phyloP scores from a whole-genome alignment of 441 rosid genomes.

The Croton setiger region DNA sequence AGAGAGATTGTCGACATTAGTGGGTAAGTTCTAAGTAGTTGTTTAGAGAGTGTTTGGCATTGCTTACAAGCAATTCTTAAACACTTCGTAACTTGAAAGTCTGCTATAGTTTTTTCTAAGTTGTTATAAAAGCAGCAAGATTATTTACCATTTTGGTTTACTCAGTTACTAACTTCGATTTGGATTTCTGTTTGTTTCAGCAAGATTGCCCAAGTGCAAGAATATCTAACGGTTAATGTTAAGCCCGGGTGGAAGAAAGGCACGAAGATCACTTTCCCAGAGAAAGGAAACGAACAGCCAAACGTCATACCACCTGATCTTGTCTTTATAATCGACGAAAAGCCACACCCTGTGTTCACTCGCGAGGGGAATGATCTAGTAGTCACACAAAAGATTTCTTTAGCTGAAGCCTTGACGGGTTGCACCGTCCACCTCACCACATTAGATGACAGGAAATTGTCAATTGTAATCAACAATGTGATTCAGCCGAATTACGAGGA shows the following conservation, averaged over 20 bases:
- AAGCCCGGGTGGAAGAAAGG: conserved; percentile 97
- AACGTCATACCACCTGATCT: conserved; percentile 65
- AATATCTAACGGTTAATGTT: conserved; percentile 62
- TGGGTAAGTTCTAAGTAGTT: conserved; percentile 45
- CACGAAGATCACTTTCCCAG: conserved; percentile 80
- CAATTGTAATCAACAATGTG: conserved; percentile 53
- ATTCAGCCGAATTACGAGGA: conserved; percentile 73
- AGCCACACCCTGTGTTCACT: conserved; percentile 63
- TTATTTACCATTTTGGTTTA: not conserved
- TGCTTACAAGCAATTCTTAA: no score
- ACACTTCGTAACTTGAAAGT: no score
- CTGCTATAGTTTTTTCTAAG: no score
- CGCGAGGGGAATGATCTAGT: conserved; percentile 79
- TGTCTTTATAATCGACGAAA: conserved; percentile 76
- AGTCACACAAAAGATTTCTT: conserved; percentile 53
- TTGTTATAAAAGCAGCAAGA: no score
- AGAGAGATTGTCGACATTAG: conserved; percentile 55
- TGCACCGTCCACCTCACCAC: conserved; percentile 55
- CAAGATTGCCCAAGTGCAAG: conserved; percentile 60
- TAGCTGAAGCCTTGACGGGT: conserved; percentile 73
- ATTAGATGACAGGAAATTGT: conserved; percentile 66
- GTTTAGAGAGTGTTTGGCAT: not conserved
- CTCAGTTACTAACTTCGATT: not conserved
- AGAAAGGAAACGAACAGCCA: conserved; percentile 79
- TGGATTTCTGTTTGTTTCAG: conserved; percentile 32